phyloP scores from a whole-genome alignment of 176 grass and related monocot species.

The Saccharum spontaneum region DNA sequence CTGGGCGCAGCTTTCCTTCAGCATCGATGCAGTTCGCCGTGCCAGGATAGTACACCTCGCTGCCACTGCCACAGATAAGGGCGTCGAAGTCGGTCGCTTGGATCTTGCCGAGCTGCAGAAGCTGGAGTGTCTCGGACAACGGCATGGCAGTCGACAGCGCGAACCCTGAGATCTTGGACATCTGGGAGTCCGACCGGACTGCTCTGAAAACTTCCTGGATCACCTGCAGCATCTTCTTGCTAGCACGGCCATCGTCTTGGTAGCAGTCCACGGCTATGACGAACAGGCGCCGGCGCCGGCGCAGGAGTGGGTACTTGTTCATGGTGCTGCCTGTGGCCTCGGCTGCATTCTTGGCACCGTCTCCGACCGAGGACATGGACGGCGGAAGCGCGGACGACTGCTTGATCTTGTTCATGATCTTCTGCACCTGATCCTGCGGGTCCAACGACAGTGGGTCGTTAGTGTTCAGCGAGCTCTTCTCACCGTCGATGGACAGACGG shows the following conservation, averaged over 20 bases:
- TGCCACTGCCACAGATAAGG: slow-evolving; percentile 82
- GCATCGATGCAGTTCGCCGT: slow-evolving; percentile 63
- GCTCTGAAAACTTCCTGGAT: slow-evolving; percentile 87
- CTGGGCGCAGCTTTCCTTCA: slow-evolving; percentile 72
- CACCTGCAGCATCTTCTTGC: slow-evolving; percentile 75
- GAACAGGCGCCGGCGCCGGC: slow-evolving; percentile 77
- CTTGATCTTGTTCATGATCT: slow-evolving; percentile 86
- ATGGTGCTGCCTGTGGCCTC: slow-evolving; percentile 29
- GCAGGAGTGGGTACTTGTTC: slow-evolving; percentile 80
- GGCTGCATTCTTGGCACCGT: slow-evolving; percentile 39
- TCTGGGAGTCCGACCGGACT: slow-evolving; percentile 77
- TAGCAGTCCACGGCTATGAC: slow-evolving; percentile 86
- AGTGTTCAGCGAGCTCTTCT: slow-evolving; percentile 47
- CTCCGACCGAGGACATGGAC: slow-evolving; percentile 2
- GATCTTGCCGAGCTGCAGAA: slow-evolving; percentile 70
- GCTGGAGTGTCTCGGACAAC: slow-evolving; percentile 58
- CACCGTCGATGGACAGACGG: slow-evolving; percentile 78
- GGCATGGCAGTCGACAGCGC: slow-evolving; percentile 90
- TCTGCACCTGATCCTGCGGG: slow-evolving; percentile 73
- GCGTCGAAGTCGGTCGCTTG: slow-evolving; percentile 78
- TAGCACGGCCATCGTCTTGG: slow-evolving; percentile 53
- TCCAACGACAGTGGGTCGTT: slow-evolving; percentile 26
- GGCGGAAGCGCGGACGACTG: slow-evolving; percentile 32
- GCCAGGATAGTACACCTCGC: slow-evolving; percentile 93
- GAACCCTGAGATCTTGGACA: slow-evolving; percentile 94